Percentiles rank a stretch among this genome's conserved stretches.
phyloP scores from a whole-genome alignment of 2,329 filamentous ascomycete species.

The Falciphora oryzae region DNA sequence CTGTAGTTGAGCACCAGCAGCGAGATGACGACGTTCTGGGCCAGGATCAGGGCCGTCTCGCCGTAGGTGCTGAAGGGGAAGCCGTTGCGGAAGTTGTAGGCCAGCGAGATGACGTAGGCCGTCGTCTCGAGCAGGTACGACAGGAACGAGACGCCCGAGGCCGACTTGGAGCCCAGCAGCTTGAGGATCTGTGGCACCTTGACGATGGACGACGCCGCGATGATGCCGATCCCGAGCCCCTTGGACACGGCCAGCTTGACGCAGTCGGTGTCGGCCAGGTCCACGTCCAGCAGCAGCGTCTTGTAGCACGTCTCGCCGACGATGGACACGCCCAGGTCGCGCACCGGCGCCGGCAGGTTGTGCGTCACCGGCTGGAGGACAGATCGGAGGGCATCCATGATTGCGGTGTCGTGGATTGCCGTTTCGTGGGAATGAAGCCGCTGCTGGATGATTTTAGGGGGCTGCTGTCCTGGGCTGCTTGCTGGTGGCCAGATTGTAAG shows the following conservation, averaged over 20 bases:
- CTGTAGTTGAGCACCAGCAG: conserved; percentile 81
- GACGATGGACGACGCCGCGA: conserved; percentile 82
- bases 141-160: conserved; percentile 80
- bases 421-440: neutral
- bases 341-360: conserved; percentile 67
- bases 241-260: conserved; percentile 89
- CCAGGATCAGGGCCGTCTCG: conserved; percentile 86
- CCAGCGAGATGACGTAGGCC: conserved; percentile 80
- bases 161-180: conserved; percentile 72
- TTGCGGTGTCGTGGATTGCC: conserved; percentile 3
- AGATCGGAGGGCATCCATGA: conserved; percentile 57
- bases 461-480: neutral
- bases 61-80: conserved; percentile 97
- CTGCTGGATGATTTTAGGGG: neutral
- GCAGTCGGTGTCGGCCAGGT: conserved; percentile 70
- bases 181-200: conserved; percentile 98
- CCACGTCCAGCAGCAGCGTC: conserved; percentile 77
- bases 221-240: conserved; percentile 87
- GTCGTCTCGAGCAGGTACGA: conserved; percentile 89
- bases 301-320: conserved; percentile 82
- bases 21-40: conserved; percentile 87
- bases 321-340: conserved; percentile 69
- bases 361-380: conserved; percentile 64
- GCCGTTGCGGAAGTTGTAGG: conserved; percentile 84
- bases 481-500: neutral